Evolutionary conservation across 2,329 filamentous ascomycete genomes (phyloP).

Genomic region (Aureobasidium sp.): DNA sequence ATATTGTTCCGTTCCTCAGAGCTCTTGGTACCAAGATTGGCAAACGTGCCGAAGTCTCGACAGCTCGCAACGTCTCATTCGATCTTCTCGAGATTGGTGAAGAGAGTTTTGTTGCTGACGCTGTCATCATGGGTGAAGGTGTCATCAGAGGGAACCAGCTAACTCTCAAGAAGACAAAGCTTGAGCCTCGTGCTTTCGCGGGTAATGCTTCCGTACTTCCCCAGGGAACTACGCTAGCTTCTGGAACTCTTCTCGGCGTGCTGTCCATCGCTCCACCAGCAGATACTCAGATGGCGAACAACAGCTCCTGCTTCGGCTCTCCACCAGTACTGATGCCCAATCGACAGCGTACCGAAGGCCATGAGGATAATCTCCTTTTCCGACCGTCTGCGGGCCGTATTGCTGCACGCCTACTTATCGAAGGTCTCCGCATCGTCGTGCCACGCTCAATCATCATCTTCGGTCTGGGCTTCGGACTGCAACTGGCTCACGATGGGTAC

Average conservation of each 20-base stretch:
- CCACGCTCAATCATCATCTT: background rate
- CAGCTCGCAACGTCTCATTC: background rate
- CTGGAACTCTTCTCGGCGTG: background rate
- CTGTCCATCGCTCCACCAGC: background rate
- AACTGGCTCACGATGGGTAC: background rate
- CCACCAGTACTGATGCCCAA: background rate
- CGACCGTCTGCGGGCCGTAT: background rate
- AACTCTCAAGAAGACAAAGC: background rate
- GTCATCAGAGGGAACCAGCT: background rate
- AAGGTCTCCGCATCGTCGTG: background rate
- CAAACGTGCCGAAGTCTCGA: background rate
- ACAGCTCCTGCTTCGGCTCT: slow-evolving; percentile 1
- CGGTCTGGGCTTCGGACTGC: background rate
- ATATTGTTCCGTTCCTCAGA: background rate
- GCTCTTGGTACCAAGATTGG: background rate
- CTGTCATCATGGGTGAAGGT: background rate
- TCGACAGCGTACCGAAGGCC: background rate
- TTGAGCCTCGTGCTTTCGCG: background rate
- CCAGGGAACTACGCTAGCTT: background rate
- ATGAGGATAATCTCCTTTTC: background rate
- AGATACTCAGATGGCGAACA: background rate
- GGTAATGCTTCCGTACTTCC: background rate
- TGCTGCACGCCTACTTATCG: background rate
- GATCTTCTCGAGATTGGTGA: background rate
- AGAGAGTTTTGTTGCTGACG: background rate